Evolutionary conservation across 1,284 basidiomycete species (phyloP), one percentile per base, ranked within the genome.

Genomic region (Abortiporus biennis): DNA sequence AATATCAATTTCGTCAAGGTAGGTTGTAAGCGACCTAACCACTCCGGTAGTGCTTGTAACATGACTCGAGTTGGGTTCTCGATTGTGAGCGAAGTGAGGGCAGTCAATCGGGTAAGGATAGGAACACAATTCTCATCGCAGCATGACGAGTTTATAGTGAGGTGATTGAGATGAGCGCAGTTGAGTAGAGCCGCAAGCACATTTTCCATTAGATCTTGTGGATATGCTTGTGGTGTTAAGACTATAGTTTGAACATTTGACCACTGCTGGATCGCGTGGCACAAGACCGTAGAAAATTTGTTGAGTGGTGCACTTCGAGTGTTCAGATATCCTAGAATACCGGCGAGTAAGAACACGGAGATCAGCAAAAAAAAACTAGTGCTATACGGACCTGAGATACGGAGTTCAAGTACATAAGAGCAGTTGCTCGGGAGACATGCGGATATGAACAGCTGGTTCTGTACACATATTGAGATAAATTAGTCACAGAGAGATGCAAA

Each of bases 11-110:
- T 62, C 11, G 40, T 53, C 23, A 78, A 53, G 1, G 56, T 58
- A 5, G 41, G 40, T 0, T 59, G 57, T 29, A 75, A 52, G 20
- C 53, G 55, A 19, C 42, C 47, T 1, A 76, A 54, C 72, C 74
- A 76, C 2, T 59, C 65, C 2, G 72, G 69, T 4, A 77, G 59
- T 11, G 66, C 49, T 17, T 72, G 53, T 11, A 77, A 54, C 11
- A 74, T 62, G 1, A 65, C 62, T 27, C 74, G 58, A 1, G 61
- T 64, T 16, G 75, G 72, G 45, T 63, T 64, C 19, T 61, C 31
- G 19, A 78, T 52, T 13, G 64, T 63, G 37, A 78, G 49, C 16
- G 48, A 59, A 22, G 55, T 52, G 17, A 76, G 57, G 3, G 58
- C 52, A 2, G 42, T 43, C 6, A 75, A 46, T 31, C 57, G 40